Evolutionary conservation across 305 asterid species (phyloP).

Genomic region (Monarda citriodora): DNA sequence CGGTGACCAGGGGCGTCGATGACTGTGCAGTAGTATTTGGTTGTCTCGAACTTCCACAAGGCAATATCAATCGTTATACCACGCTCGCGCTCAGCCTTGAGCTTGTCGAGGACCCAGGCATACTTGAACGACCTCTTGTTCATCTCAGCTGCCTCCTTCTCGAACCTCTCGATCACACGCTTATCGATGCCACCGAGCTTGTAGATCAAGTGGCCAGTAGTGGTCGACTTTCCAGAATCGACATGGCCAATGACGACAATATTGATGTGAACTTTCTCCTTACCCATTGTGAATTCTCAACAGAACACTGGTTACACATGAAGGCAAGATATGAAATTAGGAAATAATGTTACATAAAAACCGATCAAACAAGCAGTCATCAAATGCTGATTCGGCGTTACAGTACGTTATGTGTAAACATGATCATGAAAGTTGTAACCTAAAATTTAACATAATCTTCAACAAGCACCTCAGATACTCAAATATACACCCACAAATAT

Average conservation of each 20-base stretch:
- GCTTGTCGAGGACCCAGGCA: slow-evolving; percentile 91
- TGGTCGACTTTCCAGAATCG: slow-evolving; percentile 26
- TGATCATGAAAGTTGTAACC: background rate
- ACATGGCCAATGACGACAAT: slow-evolving; percentile 40
- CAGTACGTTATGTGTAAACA: background rate
- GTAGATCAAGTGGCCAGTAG: slow-evolving; percentile 43
- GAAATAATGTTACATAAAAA: background rate
- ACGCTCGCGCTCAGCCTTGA: slow-evolving; percentile 60
- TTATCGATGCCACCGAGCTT: slow-evolving; percentile 92
- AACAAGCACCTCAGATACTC: background rate
- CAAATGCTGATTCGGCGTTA: no score
- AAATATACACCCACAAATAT: background rate
- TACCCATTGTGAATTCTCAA: slow-evolving; percentile 24
- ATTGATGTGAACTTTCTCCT: slow-evolving; percentile 34
- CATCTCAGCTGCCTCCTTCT: slow-evolving; percentile 98
- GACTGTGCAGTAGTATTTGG: slow-evolving; percentile 20
- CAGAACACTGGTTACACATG: background rate
- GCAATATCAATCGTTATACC: slow-evolving; percentile 17
- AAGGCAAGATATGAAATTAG: background rate
- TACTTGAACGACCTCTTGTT: slow-evolving; percentile 96
- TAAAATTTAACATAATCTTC: background rate
- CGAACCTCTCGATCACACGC: slow-evolving; percentile 90
- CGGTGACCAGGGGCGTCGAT: slow-evolving; percentile 18
- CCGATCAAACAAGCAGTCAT: background rate
- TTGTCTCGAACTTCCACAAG: slow-evolving; percentile 17